These are phyloP conservation scores for Metschnikowia amazonensis DNA, from an alignment of 805 yeast genomes.

Conservation along the genomic window DNA sequence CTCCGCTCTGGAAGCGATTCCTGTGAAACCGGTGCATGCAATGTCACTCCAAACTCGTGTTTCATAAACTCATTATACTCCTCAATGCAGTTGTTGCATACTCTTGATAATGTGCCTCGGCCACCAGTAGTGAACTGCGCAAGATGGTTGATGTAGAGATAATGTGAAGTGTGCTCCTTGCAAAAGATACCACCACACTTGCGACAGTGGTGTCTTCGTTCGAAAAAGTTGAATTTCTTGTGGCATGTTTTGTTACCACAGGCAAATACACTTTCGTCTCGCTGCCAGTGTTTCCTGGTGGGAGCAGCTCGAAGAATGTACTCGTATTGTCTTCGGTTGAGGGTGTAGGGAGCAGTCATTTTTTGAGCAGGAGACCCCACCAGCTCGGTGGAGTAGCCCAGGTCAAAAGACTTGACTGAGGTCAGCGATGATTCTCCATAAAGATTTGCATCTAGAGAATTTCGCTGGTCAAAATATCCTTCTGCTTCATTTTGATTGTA, in stretches of 20 bases:
- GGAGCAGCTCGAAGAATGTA: constrained; percentile 40
- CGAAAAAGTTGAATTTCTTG: constrained; percentile 69
- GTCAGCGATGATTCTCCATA: constrained; percentile 16
- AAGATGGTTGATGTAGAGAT: constrained; percentile 50
- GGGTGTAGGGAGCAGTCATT: constrained; percentile 13
- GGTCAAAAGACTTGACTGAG: constrained; percentile 32
- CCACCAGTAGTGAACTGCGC: constrained; percentile 68
- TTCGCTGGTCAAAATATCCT: constrained; percentile 1
- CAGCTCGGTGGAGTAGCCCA: constrained; percentile 29
- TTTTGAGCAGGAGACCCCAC: constrained; percentile 11
- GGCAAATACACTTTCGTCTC: constrained; percentile 58
- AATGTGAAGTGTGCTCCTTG: constrained; percentile 59
- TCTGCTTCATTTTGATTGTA: constrained; percentile 7
- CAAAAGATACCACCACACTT: constrained; percentile 82
- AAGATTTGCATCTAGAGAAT: neutral
- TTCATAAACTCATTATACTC: constrained; percentile 54
- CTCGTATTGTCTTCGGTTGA: constrained; percentile 23
- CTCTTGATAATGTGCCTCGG: constrained; percentile 61
- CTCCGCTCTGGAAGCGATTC: constrained; percentile 9
- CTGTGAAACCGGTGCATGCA: constrained; percentile 10
- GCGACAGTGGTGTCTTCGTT: constrained; percentile 78
- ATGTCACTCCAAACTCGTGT: constrained; percentile 35
- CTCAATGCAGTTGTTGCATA: constrained; percentile 62
- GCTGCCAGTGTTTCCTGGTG: constrained; percentile 66
- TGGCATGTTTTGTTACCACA: constrained; percentile 61